Percentiles rank a stretch among this genome's conserved stretches.
phyloP scores from a whole-genome alignment of 2,329 filamentous ascomycete genomes.

The Mariannaea elegans region DNA sequence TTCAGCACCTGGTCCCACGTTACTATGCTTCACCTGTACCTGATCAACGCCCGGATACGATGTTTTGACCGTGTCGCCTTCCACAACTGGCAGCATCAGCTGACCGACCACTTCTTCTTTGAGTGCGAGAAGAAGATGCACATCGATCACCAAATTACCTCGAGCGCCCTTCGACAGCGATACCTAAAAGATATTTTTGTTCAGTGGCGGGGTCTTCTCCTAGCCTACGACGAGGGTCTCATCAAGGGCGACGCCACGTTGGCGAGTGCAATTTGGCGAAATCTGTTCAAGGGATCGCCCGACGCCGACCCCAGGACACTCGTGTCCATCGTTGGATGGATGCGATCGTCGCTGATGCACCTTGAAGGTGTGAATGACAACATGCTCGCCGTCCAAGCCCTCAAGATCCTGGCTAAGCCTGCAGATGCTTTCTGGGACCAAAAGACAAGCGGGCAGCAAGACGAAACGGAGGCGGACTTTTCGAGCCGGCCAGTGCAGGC shows the following conservation, averaged over 20 bases:
- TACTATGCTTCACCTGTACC: constrained; percentile 95
- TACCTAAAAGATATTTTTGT: constrained; percentile 89
- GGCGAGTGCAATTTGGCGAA: constrained; percentile 89
- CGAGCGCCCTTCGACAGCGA: constrained; percentile 66
- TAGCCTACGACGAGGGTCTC: constrained; percentile 86
- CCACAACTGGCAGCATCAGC: constrained; percentile 84
- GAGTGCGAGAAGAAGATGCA: constrained; percentile 87
- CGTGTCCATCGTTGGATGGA: constrained; percentile 65
- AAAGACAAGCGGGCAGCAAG: constrained; percentile 48
- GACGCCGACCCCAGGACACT: constrained; percentile 61
- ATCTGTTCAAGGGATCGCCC: constrained; percentile 80
- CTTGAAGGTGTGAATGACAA: constrained; percentile 62
- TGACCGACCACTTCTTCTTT: constrained; percentile 96
- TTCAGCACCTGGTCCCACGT: constrained; percentile 98
- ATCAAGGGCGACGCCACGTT: constrained; percentile 80
- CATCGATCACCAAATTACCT: constrained; percentile 75
- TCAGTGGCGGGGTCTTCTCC: constrained; percentile 88
- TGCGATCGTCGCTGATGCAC: constrained; percentile 57
- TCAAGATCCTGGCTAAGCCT: constrained; percentile 47
- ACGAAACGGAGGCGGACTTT: constrained; percentile 21
- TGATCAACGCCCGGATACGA: constrained; percentile 84
- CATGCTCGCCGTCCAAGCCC: constrained; percentile 43
- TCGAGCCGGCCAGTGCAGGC: constrained; percentile 29
- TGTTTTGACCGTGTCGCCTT: constrained; percentile 76
- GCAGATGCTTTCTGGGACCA: constrained; percentile 55